phyloP scores from a whole-genome alignment of 1,284 basidiomycete species.

The Ganoderma lingzhi region DNA sequence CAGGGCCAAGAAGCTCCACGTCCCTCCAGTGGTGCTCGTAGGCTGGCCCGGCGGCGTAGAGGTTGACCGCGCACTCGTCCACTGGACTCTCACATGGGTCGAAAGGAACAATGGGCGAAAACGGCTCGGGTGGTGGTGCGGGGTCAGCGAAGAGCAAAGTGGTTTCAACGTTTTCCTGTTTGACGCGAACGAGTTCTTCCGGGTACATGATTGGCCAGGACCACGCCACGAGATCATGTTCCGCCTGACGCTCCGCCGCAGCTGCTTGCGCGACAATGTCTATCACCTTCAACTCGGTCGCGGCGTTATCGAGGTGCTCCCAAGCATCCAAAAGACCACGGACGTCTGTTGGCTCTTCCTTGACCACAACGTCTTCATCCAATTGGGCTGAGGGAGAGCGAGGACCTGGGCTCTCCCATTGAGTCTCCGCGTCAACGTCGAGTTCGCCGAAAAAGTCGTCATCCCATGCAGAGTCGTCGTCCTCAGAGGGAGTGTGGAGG shows the following conservation, averaged over 20 bases:
- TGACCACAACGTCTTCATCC: conserved; percentile 52
- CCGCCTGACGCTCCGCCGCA: conserved; percentile 39
- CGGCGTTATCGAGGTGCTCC: conserved; percentile 56
- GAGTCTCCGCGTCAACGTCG: conserved; percentile 56
- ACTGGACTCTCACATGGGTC: conserved; percentile 34
- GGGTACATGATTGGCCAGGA: conserved; percentile 46
- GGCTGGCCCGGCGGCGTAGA: conserved; percentile 25
- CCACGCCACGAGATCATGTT: conserved; percentile 52
- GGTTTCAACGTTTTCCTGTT: conserved; percentile 44
- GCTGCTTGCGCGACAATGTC: conserved; percentile 51
- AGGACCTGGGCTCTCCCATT: conserved; percentile 66
- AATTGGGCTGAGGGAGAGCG: conserved; percentile 58
- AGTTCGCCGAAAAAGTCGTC: conserved; percentile 41
- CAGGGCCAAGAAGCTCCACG: conserved; percentile 57
- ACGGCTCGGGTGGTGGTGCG: conserved; percentile 28
- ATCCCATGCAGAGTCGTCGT: conserved; percentile 42
- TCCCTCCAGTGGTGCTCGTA: conserved; percentile 52
- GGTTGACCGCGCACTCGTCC: conserved; percentile 21
- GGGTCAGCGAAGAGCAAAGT: conserved; percentile 29
- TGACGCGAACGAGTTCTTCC: conserved; percentile 41
- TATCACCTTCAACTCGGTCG: conserved; percentile 45
- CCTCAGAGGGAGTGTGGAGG: conserved; percentile 25
- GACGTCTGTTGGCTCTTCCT: conserved; percentile 67
- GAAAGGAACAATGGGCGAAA: conserved; percentile 30
- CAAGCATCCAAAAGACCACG: conserved; percentile 69